phyloP scores from a whole-genome alignment of 495 filamentous ascomycete genomes.

The Parmelia sp. region DNA sequence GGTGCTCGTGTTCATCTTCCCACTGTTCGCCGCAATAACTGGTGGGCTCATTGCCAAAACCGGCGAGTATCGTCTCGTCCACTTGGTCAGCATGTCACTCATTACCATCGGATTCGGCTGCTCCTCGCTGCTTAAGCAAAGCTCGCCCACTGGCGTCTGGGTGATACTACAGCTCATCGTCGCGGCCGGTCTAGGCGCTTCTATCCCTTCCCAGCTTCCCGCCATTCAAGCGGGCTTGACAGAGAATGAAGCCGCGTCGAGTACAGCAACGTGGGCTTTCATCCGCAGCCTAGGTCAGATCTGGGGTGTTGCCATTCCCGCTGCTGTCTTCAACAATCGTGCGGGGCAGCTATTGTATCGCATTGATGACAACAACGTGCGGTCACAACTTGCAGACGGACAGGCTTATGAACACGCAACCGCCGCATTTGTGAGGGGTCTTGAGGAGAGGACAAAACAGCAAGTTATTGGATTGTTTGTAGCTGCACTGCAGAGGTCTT shows the following conservation, averaged over 20 bases:
- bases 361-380: slow-evolving; percentile 12
- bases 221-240: slow-evolving; percentile 35
- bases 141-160: slow-evolving; percentile 28
- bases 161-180: slow-evolving; percentile 32
- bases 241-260: slow-evolving; percentile 36
- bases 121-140: slow-evolving; percentile 32
- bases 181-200: slow-evolving; percentile 32
- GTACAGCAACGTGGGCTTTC: slow-evolving; percentile 42
- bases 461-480: no score
- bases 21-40: slow-evolving; percentile 32
- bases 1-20: slow-evolving; percentile 31
- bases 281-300: slow-evolving; percentile 42
- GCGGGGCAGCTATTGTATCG: slow-evolving; percentile 15
- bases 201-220: slow-evolving; percentile 33
- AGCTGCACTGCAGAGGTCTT: no score
- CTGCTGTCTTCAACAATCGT: slow-evolving; percentile 45
- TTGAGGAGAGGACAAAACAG: no score
- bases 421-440: no score
- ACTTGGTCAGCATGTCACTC: slow-evolving; percentile 35
- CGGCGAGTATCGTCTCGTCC: slow-evolving; percentile 43
- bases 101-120: slow-evolving; percentile 39
- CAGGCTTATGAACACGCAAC: slow-evolving; percentile 23
- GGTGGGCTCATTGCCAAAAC: slow-evolving; percentile 35
- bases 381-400: slow-evolving; percentile 12
- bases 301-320: slow-evolving; percentile 47